These are phyloP conservation scores for Trichosporon asahii DNA, from an alignment of 1,284 basidiomycete genomes.

Conservation along the genomic window DNA sequence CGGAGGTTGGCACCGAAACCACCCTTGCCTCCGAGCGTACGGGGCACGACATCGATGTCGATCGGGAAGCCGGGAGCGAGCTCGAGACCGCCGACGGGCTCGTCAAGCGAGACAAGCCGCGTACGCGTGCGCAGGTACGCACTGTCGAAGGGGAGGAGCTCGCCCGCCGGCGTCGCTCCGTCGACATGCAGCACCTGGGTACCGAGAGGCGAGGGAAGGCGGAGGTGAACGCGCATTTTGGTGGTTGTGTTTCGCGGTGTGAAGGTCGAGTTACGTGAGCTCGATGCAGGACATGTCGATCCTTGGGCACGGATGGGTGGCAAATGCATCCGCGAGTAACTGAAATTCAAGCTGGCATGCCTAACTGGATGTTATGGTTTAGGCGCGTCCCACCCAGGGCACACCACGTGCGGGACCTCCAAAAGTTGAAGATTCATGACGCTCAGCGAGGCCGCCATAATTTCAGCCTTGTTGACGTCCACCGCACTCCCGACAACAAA, in stretches of 20 bases:
- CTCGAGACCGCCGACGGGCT: conserved; percentile 23
- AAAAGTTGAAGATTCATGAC: conserved; percentile 23
- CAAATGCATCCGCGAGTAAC: not conserved
- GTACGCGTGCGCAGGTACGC: conserved; percentile 42
- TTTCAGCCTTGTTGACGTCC: conserved; percentile 5
- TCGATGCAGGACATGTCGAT: not conserved
- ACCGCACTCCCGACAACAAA: not conserved
- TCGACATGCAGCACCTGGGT: conserved; percentile 28
- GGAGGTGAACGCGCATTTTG: conserved; percentile 38
- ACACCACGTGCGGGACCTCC: conserved; percentile 9
- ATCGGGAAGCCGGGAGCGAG: conserved; percentile 31
- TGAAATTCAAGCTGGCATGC: not conserved
- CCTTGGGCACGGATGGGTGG: not conserved
- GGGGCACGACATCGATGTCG: conserved; percentile 45
- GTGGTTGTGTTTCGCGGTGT: not conserved
- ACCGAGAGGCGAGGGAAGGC: conserved; percentile 41
- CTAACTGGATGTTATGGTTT: not conserved
- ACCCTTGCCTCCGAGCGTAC: conserved; percentile 86
- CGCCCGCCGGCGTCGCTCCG: conserved; percentile 23
- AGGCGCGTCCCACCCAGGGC: not conserved
- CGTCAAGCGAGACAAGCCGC: conserved; percentile 24
- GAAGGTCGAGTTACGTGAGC: not conserved
- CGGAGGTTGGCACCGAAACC: conserved; percentile 95
- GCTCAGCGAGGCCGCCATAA: not conserved
- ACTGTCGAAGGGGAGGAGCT: conserved; percentile 20